Conservation (phyloP, 192 early-diverging fungal species). For the Coemansia furcata region DNA sequence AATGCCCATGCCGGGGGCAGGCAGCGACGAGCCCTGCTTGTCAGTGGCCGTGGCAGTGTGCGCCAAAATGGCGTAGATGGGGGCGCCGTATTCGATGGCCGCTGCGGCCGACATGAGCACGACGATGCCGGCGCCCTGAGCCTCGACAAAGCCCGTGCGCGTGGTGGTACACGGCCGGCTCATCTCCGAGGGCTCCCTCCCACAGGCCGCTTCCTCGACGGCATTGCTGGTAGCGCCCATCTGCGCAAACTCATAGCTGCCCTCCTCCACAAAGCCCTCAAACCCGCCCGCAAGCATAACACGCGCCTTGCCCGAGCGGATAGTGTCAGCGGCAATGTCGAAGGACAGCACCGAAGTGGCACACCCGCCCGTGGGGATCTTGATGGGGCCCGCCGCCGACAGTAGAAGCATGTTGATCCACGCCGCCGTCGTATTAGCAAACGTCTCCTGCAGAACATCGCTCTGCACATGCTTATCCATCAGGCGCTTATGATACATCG, state of each 20-base stretch:
- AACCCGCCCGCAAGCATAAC: conserved; percentile 91
- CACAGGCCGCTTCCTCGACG: conserved; percentile 74
- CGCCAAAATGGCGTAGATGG: conserved; percentile 88
- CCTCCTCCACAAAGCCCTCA: conserved; percentile 93
- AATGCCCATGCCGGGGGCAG: conserved; percentile 93
- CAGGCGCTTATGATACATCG: conserved; percentile 76
- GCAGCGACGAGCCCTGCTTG: conserved; percentile 90
- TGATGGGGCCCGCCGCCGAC: conserved; percentile 90
- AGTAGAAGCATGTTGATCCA: conserved; percentile 97
- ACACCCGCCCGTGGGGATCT: conserved; percentile 77
- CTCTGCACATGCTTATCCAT: conserved; percentile 82
- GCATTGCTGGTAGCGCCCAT: conserved; percentile 95
- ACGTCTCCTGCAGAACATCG: conserved; percentile 94
- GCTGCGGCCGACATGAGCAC: conserved; percentile 86
- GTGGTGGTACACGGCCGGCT: conserved; percentile 86
- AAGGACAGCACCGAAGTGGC: conserved; percentile 89
- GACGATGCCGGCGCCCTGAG: conserved; percentile 88
- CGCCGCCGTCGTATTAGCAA: conserved; percentile 63
- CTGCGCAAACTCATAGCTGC: conserved; percentile 94
- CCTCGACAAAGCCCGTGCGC: conserved; percentile 93
- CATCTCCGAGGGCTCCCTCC: conserved; percentile 85
- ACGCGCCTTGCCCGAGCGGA: conserved; percentile 86
- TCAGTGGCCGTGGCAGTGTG: conserved; percentile 89
- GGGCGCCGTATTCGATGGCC: conserved; percentile 88
- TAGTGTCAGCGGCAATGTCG: conserved; percentile 88